Conservation (phyloP, 805 yeast species). For the Candida bentonensis region DNA sequence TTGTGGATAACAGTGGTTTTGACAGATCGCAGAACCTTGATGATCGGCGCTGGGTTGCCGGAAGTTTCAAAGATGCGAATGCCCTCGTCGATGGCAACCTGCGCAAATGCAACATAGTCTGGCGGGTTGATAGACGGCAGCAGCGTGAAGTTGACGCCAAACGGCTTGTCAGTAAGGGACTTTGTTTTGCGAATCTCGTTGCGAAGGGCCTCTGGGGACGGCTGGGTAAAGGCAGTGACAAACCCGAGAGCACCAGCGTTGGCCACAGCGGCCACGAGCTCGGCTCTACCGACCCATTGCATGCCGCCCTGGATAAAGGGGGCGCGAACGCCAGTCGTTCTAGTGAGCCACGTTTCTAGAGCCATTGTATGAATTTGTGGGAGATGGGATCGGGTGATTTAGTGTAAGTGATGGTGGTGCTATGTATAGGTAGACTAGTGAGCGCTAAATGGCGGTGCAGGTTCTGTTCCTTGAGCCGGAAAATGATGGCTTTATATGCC, state of each 20-base stretch:
- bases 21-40: slow-evolving; percentile 12
- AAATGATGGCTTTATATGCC: too few species aligned
- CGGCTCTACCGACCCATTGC: slow-evolving; percentile 18
- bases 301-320: slow-evolving; percentile 22
- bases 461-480: too few species aligned
- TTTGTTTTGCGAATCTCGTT: slow-evolving; percentile 15
- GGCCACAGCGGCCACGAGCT: slow-evolving; percentile 20
- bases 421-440: too few species aligned
- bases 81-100: slow-evolving; percentile 21
- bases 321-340: slow-evolving; percentile 17
- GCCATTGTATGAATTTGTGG: slow-evolving; percentile 6
- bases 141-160: slow-evolving; percentile 22
- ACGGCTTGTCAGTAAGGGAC: slow-evolving; percentile 15
- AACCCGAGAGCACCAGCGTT: slow-evolving; percentile 21
- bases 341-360: slow-evolving; percentile 20
- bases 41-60: slow-evolving; percentile 19
- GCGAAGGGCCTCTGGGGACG: slow-evolving; percentile 18
- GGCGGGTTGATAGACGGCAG: slow-evolving; percentile 21
- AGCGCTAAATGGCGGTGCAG: too few species aligned
- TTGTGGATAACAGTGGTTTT: slow-evolving; percentile 18
- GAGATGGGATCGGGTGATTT: too few species aligned
- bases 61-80: slow-evolving; percentile 21
- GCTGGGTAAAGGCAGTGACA: slow-evolving; percentile 18
- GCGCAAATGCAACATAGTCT: slow-evolving; percentile 18
- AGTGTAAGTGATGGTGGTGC: too few species aligned